phyloP scores from a whole-genome alignment of 1,284 basidiomycete species.

The Inonotus obliquus region DNA sequence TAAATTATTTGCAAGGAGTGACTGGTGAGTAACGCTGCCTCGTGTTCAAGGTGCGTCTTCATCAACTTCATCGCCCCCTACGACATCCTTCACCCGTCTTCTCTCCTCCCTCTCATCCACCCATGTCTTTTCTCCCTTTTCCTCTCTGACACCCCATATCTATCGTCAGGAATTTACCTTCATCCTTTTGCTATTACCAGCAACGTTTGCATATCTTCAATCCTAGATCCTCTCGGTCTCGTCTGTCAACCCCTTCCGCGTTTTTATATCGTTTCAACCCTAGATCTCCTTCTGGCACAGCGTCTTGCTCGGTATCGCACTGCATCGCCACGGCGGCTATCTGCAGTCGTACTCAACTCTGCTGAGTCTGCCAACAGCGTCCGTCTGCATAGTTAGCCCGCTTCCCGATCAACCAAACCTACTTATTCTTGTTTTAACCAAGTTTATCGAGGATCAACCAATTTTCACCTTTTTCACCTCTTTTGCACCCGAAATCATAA shows the following conservation, averaged over 20 bases:
- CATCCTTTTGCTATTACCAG: not conserved
- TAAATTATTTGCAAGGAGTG: not conserved
- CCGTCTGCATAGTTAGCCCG: constrained; percentile 1
- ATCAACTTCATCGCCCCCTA: constrained; percentile 42
- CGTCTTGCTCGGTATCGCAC: constrained; percentile 24
- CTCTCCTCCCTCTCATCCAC: constrained; percentile 29
- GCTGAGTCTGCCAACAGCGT: not conserved
- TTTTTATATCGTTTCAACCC: constrained; percentile 54
- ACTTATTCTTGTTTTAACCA: constrained; percentile 21
- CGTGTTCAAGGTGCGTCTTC: constrained; percentile 29
- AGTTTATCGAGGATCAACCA: constrained; percentile 9
- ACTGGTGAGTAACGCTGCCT: not conserved
- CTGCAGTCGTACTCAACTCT: constrained; percentile 19
- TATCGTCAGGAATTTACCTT: not conserved
- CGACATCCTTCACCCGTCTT: constrained; percentile 40
- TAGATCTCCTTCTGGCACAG: constrained; percentile 33
- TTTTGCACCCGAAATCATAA: constrained; percentile 7
- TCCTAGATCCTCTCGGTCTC: constrained; percentile 21
- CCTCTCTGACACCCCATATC: constrained; percentile 1
- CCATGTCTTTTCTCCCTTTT: constrained; percentile 11
- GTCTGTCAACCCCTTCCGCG: constrained; percentile 28
- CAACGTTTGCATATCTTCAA: constrained; percentile 6
- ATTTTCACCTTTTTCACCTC: constrained; percentile 3
- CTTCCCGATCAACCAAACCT: not conserved
- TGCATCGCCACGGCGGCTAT: constrained; percentile 16